A percentile compares a stretch with the other conserved stretches of the same genome.
Conservation (phyloP, 257 asterid genomes). For the Cinchona pubescens region DNA sequence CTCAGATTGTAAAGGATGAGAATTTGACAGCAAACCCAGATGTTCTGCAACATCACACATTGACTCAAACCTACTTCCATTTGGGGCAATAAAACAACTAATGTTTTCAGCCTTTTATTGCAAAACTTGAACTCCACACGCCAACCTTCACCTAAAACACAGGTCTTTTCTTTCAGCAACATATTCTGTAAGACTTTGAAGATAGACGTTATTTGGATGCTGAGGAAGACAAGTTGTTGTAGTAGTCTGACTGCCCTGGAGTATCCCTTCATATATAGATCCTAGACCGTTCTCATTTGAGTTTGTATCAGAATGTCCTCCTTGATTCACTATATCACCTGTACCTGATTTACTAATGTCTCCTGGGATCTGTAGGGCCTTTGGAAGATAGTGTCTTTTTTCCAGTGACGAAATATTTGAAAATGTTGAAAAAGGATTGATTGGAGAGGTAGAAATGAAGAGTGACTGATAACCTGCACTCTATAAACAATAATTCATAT, state of each 20-base stretch:
- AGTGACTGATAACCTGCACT: slow-evolving; percentile 35
- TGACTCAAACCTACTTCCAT: slow-evolving; percentile 66
- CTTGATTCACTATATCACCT: slow-evolving; percentile 24
- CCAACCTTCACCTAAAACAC: slow-evolving; percentile 79
- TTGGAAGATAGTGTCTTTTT: slow-evolving; percentile 31
- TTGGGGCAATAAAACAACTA: slow-evolving; percentile 63
- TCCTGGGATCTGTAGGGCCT: slow-evolving; percentile 27
- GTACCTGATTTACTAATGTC: slow-evolving; percentile 30
- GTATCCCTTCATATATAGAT: slow-evolving; percentile 31
- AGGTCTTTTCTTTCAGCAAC: slow-evolving; percentile 65
- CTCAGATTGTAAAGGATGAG: slow-evolving; percentile 35
- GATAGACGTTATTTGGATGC: slow-evolving; percentile 49
- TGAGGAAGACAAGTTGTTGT: slow-evolving; percentile 30
- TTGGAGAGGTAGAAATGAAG: slow-evolving; percentile 40
- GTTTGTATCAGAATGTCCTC: slow-evolving; percentile 26
- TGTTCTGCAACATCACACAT: slow-evolving; percentile 71
- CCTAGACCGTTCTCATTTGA: slow-evolving; percentile 26
- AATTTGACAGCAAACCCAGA: slow-evolving; percentile 51
- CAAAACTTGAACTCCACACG: slow-evolving; percentile 66
- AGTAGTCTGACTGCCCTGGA: slow-evolving; percentile 28
- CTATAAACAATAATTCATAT: slow-evolving; percentile 40
- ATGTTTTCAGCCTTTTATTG: slow-evolving; percentile 44
- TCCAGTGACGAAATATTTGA: slow-evolving; percentile 32
- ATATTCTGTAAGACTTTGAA: slow-evolving; percentile 62
- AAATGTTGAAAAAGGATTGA: slow-evolving; percentile 23